phyloP scores from a whole-genome alignment of 1,284 basidiomycete species.

The Trichosporon sp. region DNA sequence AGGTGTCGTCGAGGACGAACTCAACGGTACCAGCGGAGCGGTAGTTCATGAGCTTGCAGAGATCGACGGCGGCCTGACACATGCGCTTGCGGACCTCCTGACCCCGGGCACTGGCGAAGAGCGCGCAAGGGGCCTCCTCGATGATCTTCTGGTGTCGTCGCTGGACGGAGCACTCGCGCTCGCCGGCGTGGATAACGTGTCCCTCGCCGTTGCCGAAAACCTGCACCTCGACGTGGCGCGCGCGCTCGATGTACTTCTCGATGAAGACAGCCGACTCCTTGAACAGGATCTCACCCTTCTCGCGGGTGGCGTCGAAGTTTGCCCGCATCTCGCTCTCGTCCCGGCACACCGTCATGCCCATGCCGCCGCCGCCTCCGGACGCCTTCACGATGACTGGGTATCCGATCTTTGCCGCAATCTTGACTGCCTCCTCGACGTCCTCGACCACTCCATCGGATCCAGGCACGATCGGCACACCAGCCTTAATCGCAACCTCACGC shows the following conservation, averaged over 20 bases:
- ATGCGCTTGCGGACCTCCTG: conserved; percentile 58
- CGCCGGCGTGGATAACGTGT: conserved; percentile 67
- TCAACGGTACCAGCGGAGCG: conserved; percentile 69
- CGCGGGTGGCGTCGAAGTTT: conserved; percentile 42
- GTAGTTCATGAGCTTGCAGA: conserved; percentile 63
- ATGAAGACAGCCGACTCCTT: conserved; percentile 64
- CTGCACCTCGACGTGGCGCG: conserved; percentile 71
- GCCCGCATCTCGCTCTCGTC: conserved; percentile 60
- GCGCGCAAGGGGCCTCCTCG: conserved; percentile 64
- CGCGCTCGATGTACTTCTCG: conserved; percentile 64
- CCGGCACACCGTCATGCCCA: conserved; percentile 68
- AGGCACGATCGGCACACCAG: conserved; percentile 64
- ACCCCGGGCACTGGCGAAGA: conserved; percentile 56
- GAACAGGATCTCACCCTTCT: conserved; percentile 61
- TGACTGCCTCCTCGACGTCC: conserved; percentile 59
- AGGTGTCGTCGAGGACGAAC: conserved; percentile 65
- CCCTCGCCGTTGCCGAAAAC: conserved; percentile 67
- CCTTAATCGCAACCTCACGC: conserved; percentile 60
- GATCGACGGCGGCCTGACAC: conserved; percentile 62
- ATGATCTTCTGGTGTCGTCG: conserved; percentile 73
- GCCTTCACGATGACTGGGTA: conserved; percentile 65
- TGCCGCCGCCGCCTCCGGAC: conserved; percentile 71
- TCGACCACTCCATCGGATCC: conserved; percentile 61
- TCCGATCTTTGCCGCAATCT: conserved; percentile 59
- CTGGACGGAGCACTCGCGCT: conserved; percentile 72